These are phyloP conservation scores for Cubamyces lactineus DNA, from an alignment of 768 basidiomycete genomes.

Conservation along the genomic window DNA sequence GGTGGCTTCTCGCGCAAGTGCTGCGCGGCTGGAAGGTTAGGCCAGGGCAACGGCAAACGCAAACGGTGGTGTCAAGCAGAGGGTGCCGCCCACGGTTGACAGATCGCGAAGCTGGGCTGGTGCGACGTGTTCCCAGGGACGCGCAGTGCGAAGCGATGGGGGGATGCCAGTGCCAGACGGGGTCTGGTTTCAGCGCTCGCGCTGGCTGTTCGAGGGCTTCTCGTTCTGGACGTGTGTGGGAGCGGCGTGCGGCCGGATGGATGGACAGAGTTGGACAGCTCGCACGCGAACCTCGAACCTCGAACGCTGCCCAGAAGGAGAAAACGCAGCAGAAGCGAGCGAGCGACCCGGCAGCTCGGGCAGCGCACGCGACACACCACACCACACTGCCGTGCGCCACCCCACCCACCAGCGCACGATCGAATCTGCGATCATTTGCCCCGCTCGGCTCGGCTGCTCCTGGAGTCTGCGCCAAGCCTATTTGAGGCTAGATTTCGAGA, in stretches of 20 bases:
- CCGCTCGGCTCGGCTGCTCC: conserved; percentile 21
- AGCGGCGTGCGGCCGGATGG: neutral
- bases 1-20: neutral
- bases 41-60: neutral
- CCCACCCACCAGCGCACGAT: conserved; percentile 13
- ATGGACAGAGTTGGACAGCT: conserved; percentile 9
- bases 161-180: no score
- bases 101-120: conserved; percentile 20
- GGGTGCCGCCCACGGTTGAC: conserved; percentile 14
- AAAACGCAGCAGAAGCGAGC: neutral
- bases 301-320: neutral
- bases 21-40: neutral
- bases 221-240: conserved; percentile 1
- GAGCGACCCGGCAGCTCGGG: conserved; percentile 11
- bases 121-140: conserved; percentile 12
- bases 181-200: neutral
- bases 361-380: conserved; percentile 4
- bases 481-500: conserved; percentile 15
- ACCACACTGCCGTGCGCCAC: neutral
- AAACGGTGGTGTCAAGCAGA: neutral
- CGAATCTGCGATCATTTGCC: conserved; percentile 24
- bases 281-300: neutral
- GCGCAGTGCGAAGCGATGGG: neutral
- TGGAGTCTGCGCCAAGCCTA: conserved; percentile 13
- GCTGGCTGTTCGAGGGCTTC: neutral